Evolutionary conservation across 2,329 filamentous ascomycete species (phyloP), one percentile per base, ranked within the genome.

Genomic region (Clonostachys sp.): DNA sequence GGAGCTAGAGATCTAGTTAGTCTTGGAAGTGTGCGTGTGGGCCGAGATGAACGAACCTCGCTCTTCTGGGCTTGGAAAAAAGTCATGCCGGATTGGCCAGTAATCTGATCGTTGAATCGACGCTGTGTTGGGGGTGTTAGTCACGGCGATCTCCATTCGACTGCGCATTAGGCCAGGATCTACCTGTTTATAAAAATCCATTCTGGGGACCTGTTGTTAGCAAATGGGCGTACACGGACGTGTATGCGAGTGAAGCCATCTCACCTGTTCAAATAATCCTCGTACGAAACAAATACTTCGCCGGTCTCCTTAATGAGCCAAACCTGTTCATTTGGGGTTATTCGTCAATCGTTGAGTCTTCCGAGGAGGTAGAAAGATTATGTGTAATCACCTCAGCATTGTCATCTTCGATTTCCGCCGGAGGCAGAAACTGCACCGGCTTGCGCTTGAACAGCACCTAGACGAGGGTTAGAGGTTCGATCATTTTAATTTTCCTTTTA

Each of bases 371-470:
- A 30, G 24, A 30, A 30, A 10, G 24, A 30, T 30, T 30, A 30
- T 30, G 24, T 30, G 24, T 30, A 30, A 30, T 30, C 77, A 92
- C 91, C 80, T 97, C 91, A 57, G 81, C 78, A 59, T 88, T 83
- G 55, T 95, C 89, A 74, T 94, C 84, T 56, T 91, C 78, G 55
- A 92, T 81, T 45, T 80, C 73, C 18, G 87, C 86, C 43, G 78
- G 77, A 44, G 87, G 79, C 55, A 91, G 74, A 64, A 90, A 87
- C 70, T 89, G 84, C 62, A 97, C 91, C 48, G 91, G 91, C 71
- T 97, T 97, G 60, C 94, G 84, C 74, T 97, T 97, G 70, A 89
- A 96, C 54, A 96, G 80, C 58, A 99, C 92, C 92, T 97, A 49
- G 5, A 41, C 13, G 12, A 30, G 33, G 40, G 40, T 43, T 34